phyloP scores from a whole-genome alignment of 2,329 filamentous ascomycete genomes.

The Neonectria faginata region DNA sequence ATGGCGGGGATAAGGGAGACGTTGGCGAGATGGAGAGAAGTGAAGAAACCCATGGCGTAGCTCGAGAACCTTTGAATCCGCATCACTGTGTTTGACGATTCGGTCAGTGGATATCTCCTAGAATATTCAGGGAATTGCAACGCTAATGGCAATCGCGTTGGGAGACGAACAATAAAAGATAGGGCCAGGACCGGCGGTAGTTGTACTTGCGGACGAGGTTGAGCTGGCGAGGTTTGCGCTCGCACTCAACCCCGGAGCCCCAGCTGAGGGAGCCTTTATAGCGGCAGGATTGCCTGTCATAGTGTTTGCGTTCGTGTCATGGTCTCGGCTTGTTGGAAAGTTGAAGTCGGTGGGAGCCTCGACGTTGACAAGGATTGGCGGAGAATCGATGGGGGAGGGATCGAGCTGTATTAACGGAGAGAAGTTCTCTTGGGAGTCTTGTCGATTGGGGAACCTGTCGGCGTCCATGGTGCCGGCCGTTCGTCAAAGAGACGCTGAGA shows the following conservation, averaged over 20 bases:
- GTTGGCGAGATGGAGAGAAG: conserved; percentile 81
- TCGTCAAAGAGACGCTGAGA: conserved; percentile 18
- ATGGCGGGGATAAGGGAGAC: conserved; percentile 83
- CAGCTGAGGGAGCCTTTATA: conserved; percentile 57
- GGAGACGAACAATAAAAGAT: conserved; percentile 78
- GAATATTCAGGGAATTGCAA: not conserved
- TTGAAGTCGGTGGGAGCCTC: conserved; percentile 58
- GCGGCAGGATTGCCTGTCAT: conserved; percentile 48
- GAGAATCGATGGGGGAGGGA: conserved; percentile 78
- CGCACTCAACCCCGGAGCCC: conserved; percentile 69
- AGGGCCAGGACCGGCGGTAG: conserved; percentile 67
- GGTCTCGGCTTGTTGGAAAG: conserved; percentile 29
- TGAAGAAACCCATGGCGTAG: conserved; percentile 84
- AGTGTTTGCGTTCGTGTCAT: conserved; percentile 47
- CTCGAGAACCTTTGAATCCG: conserved; percentile 89
- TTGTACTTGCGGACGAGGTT: conserved; percentile 12
- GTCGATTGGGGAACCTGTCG: conserved; percentile 38
- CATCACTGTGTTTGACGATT: conserved; percentile 38
- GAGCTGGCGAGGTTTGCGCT: conserved; percentile 43
- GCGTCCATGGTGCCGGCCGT: conserved; percentile 37
- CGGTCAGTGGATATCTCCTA: conserved; percentile 10
- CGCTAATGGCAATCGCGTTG: not conserved
- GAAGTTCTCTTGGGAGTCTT: conserved; percentile 51
- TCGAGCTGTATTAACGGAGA: conserved; percentile 82
- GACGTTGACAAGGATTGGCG: conserved; percentile 58